Conservation (phyloP, 1,284 basidiomycete species). For the Ganoderma lucidum region DNA sequence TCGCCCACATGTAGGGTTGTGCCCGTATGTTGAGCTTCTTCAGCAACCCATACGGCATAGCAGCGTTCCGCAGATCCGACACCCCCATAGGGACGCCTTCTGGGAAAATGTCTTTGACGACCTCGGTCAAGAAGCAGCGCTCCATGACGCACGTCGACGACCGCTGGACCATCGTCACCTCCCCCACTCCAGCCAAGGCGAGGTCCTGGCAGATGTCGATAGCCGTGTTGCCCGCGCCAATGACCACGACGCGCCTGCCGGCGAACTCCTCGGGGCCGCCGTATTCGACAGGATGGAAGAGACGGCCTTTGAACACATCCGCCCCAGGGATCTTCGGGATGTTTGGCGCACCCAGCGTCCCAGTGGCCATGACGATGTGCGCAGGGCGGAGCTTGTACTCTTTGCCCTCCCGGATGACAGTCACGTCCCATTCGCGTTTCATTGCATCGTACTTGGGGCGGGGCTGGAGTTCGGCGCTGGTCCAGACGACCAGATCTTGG, state of each 20-base stretch:
- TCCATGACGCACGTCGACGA: conserved; percentile 41
- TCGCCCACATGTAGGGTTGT: conserved; percentile 37
- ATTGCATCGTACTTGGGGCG: conserved; percentile 48
- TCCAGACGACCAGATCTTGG: conserved; percentile 73
- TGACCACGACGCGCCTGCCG: conserved; percentile 58
- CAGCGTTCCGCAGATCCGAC: conserved; percentile 53
- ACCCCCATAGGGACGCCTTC: conserved; percentile 50
- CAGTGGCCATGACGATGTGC: conserved; percentile 68
- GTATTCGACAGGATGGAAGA: conserved; percentile 53
- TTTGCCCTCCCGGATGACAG: conserved; percentile 48
- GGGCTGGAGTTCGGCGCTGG: conserved; percentile 50
- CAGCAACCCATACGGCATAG: conserved; percentile 49
- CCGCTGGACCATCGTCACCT: conserved; percentile 44
- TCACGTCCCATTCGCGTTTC: conserved; percentile 58
- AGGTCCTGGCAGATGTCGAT: conserved; percentile 57
- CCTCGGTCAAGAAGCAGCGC: conserved; percentile 36
- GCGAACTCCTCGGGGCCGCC: conserved; percentile 47
- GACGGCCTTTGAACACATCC: conserved; percentile 49
- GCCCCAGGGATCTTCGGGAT: conserved; percentile 51
- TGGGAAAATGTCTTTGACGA: conserved; percentile 45
- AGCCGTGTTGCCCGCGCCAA: conserved; percentile 58
- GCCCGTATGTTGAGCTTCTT: conserved; percentile 40
- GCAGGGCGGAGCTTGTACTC: conserved; percentile 56
- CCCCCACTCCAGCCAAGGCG: conserved; percentile 45
- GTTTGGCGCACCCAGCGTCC: conserved; percentile 55